Conservation (phyloP, 1,284 basidiomycete species). For the Albatrellus sp. region DNA sequence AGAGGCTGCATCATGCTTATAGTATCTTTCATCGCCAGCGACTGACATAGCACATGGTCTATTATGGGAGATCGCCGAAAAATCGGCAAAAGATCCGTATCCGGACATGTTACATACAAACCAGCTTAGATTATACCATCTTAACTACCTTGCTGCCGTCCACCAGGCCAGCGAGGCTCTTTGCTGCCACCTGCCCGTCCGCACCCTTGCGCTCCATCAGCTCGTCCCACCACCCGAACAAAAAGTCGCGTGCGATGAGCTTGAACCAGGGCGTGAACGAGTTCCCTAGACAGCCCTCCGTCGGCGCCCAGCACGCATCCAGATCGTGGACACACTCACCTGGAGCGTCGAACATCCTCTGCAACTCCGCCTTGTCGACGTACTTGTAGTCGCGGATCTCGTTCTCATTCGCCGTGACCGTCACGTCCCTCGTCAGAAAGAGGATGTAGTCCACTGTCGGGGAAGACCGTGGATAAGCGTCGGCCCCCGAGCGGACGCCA, state of each 20-base stretch:
- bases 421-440: constrained; percentile 85
- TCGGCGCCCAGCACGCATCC: not conserved
- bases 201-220: constrained; percentile 52
- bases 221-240: constrained; percentile 98
- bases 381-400: constrained; percentile 91
- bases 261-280: constrained; percentile 99
- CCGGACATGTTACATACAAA: no score
- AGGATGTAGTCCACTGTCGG: constrained; percentile 91
- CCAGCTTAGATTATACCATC: constrained; percentile 55
- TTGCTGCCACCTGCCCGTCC: constrained; percentile 54
- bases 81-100: no score
- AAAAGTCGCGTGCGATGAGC: constrained; percentile 91
- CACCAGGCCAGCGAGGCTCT: constrained; percentile 53
- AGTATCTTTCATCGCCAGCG: no score
- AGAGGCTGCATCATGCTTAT: no score
- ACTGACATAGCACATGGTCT: no score
- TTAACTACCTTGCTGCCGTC: constrained; percentile 69
- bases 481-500: not conserved
- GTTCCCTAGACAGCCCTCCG: constrained; percentile 41
- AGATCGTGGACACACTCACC: constrained; percentile 29
- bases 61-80: no score
- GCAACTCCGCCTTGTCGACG: constrained; percentile 82
- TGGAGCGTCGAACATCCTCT: constrained; percentile 80
- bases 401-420: constrained; percentile 77
- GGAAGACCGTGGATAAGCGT: constrained; percentile 8